Conservation (phyloP, 1,139 yeast genomes). For the Magnusiomyces fungicola region DNA sequence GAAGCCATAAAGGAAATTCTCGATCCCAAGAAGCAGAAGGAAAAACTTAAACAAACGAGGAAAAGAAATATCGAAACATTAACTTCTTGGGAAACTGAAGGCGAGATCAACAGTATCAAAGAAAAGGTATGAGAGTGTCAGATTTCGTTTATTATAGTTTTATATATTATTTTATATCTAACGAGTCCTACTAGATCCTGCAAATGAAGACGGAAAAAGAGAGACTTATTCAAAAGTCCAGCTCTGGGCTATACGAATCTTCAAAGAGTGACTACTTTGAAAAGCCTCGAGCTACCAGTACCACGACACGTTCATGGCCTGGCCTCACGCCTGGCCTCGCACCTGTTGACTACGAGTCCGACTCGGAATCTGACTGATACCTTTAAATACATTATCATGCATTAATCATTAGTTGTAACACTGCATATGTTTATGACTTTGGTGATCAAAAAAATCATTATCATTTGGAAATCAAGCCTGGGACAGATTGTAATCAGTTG, state of each 20-base stretch:
- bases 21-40: constrained; percentile 16
- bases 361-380: constrained; percentile 16
- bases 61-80: constrained; percentile 18
- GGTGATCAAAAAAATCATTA: too few relatives aligned
- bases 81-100: constrained; percentile 17
- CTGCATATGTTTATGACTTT: too few relatives aligned
- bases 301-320: constrained; percentile 38
- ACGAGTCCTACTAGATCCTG: constrained; percentile 13
- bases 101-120: constrained; percentile 19
- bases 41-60: constrained; percentile 8
- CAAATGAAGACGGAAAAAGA: constrained; percentile 11
- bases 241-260: constrained; percentile 13
- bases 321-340: constrained; percentile 91
- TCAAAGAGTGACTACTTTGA: constrained; percentile 13
- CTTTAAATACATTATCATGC: too few relatives aligned
- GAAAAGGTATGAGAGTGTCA: constrained; percentile 14
- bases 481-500: too few relatives aligned
- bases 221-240: constrained; percentile 8
- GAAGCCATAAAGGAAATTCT: constrained; percentile 15
- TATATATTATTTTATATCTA: too few relatives aligned
- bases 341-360: constrained; percentile 58
- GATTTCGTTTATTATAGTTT: too few relatives aligned
- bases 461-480: too few relatives aligned
- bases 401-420: too few relatives aligned
- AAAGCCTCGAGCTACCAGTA: constrained; percentile 4